phyloP scores from a whole-genome alignment of 371 early-diverging fungal genomes.

The Mortierella sp. region DNA sequence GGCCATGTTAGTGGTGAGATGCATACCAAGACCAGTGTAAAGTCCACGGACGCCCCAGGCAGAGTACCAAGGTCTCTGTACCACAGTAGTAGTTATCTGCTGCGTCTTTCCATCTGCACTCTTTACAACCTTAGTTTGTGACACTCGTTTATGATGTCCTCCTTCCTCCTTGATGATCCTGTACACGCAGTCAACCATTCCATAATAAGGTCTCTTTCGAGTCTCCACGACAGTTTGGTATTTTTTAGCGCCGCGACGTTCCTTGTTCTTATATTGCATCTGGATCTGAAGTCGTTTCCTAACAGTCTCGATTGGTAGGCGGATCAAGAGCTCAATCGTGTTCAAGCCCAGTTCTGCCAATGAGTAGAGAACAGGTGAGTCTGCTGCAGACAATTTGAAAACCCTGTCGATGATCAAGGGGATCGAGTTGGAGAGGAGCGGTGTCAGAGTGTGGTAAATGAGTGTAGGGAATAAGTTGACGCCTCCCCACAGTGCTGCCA shows the following conservation, averaged over 20 bases:
- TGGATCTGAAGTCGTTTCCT: conserved; percentile 89
- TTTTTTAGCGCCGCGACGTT: conserved; percentile 54
- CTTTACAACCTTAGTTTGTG: conserved; percentile 20
- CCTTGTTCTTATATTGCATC: conserved; percentile 61
- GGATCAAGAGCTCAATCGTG: conserved; percentile 77
- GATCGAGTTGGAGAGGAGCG: conserved; percentile 79
- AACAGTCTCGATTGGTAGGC: conserved; percentile 91
- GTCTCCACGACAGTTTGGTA: conserved; percentile 82
- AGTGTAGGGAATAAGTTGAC: conserved; percentile 82
- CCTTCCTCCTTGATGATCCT: conserved; percentile 93
- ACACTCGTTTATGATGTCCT: conserved; percentile 45
- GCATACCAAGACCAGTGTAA: conserved; percentile 85
- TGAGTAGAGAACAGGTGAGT: conserved; percentile 77
- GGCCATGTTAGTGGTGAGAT: conserved; percentile 72
- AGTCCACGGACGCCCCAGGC: conserved; percentile 83
- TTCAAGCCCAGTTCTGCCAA: conserved; percentile 75
- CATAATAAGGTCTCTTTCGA: conserved; percentile 84
- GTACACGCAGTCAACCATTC: conserved; percentile 82
- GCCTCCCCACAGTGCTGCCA: conserved; percentile 76
- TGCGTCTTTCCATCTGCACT: conserved; percentile 28
- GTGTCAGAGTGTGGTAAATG: conserved; percentile 79
- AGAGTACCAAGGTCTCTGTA: conserved; percentile 57
- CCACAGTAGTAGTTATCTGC: conserved; percentile 16
- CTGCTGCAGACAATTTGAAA: conserved; percentile 71
- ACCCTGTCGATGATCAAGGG: conserved; percentile 80